Base-by-base conservation (phyloP, 202 grass and related monocot species). In the Setaria italica region DNA sequence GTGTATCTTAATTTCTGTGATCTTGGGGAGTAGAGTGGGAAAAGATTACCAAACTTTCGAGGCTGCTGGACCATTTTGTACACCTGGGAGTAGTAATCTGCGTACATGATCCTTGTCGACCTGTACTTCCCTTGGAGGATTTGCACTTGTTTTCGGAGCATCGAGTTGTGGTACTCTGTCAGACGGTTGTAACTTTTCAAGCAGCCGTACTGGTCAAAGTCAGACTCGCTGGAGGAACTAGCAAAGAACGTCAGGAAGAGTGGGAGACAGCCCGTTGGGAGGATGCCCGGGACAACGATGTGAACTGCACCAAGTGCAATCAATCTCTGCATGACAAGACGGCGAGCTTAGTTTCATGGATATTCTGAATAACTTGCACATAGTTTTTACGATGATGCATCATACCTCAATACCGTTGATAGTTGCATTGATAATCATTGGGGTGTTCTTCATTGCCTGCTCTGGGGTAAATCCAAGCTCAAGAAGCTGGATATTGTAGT, bases 251-350 rank as follows among this genome's bases (percentile, higher is more conserved):
- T 62, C 64, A 95, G 13, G 45, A 80, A 78, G 17, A 90, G 47
- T 6, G 93, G 93, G 47, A 92, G 43, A n/a, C 93, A 95, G 20
- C 93, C 94, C 20, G 86, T 87, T 6, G 94, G 91, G 41, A 92
- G 75, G 57, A 92, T 66, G 81, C 89, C 87, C 2, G 94, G 94
- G 25, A 92, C 73, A 19, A 97, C 85, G 0, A 97, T 49, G 80
- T 90, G 88, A 1, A 82, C 70, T 0, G 87, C 91, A 20, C 88
- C 91, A 0, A 90, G 84, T 1, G 46, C 48, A 3, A 90, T 86
- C 76, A 92, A 34, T 53, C 74, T 69, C 91, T 90, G 19, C 17
- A 17, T 1, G 3, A 14, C 81, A 76, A 56, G 16, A 46, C 9
- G 2, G 0, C 7, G 14, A 37, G 63, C 39, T 37, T 17, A 10